Base-by-base conservation (phyloP, 352 stramenopile genomes). In the Pelagophyceae sp. region DNA sequence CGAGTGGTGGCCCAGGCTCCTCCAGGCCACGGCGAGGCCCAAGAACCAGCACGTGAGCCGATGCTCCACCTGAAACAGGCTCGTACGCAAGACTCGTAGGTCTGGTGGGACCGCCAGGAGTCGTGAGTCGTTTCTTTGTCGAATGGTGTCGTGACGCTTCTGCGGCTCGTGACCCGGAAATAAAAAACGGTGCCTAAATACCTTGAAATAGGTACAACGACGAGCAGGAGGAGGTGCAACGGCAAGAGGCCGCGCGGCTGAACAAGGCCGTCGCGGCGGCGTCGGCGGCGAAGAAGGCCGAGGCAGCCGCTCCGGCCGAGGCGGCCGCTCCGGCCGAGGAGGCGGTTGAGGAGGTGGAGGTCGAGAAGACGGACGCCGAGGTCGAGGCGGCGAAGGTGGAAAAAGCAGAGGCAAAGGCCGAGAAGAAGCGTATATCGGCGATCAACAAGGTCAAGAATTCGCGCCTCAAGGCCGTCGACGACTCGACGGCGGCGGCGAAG, bases 81-180 rank as follows among this genome's bases (percentile, higher is more conserved):
- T 25, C 84, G 84, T 35, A 80, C 80, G 50, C 60, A 75, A 23
- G 84, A 86, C 69, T 81, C 84, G 81, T 79, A 85, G 70, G 75
- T 78, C 2, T 86, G 82, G 82, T 85, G 79, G 79, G 38, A 79
- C 35, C 83, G 84, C 72, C 76, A 82, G 63, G 82, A 85, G 60
- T 65, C 74, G 40, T 82, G 25, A n/a, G n/a, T n/a, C n/a, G n/a
- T n/a, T n/a, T n/a, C n/a, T n/a, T n/a, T n/a, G n/a, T n/a, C n/a
- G n/a, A n/a, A n/a, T n/a, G n/a, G n/a, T n/a, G n/a, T n/a, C n/a
- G n/a, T n/a, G n/a, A n/a, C n/a, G n/a, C n/a, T n/a, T n/a, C n/a
- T n/a, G n/a, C n/a, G n/a, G n/a, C n/a, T n/a, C n/a, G n/a, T n/a
- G n/a, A n/a, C n/a, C n/a, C n/a, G n/a, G n/a, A n/a, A n/a, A n/a